phyloP scores from a whole-genome alignment of 306 rosid genomes.

The Vigna unguiculata region DNA sequence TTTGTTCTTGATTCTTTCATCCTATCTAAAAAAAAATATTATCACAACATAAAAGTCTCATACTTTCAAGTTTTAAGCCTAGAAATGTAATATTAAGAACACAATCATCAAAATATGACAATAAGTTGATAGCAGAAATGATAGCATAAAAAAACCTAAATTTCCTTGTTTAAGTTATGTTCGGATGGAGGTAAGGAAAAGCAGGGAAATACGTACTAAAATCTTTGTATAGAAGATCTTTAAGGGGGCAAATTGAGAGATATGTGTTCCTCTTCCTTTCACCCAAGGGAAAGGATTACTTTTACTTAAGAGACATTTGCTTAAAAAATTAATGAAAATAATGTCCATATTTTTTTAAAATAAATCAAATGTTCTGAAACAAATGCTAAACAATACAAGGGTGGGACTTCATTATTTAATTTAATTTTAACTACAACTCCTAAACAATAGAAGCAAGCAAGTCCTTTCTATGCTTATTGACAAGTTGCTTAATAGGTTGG shows the following conservation, averaged over 20 bases:
- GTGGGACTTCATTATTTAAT: neutral
- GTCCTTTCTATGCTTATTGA: conserved; percentile 34
- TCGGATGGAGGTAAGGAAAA: no score
- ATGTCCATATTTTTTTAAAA: neutral
- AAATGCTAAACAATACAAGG: neutral
- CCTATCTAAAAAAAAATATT: conserved; percentile 51
- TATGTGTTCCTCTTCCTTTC: neutral
- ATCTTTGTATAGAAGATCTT: no score
- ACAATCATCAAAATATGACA: conserved; percentile 24
- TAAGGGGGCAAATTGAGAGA: neutral
- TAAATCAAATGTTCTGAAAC: neutral
- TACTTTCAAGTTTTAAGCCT: neutral
- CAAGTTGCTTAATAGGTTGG: no score
- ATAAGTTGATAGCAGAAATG: conserved; percentile 27
- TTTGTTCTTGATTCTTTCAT: conserved; percentile 80
- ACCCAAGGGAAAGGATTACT: conserved; percentile 7
- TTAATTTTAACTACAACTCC: conserved; percentile 12
- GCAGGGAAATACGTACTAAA: no score
- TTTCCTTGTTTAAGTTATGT: no score
- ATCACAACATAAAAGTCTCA: no score
- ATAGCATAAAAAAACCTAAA: conserved; percentile 15
- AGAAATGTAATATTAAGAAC: conserved; percentile 21
- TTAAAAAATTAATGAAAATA: neutral
- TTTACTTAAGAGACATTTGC: neutral
- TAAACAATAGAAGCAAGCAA: conserved; percentile 39